Conservation (phyloP, 176 grass and related monocot species). For the Chloris gayana region DNA sequence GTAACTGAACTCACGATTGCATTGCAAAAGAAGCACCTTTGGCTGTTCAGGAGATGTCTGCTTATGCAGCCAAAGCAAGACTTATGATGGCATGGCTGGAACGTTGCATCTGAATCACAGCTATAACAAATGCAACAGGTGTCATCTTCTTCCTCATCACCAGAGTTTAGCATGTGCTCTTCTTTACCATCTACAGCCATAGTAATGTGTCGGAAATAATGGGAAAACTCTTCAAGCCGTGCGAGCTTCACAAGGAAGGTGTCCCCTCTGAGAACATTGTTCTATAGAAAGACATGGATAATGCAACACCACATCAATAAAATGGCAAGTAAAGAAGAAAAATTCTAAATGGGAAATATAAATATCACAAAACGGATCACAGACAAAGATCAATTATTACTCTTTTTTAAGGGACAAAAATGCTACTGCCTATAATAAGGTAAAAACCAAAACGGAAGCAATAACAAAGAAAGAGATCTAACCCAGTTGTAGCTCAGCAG, state of each 20-base stretch:
- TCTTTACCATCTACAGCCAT: conserved; percentile 22
- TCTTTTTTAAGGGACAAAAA: not conserved
- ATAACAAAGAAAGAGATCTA: conserved; percentile 42
- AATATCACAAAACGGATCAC: not conserved
- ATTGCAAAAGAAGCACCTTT: conserved; percentile 93
- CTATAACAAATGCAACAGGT: conserved; percentile 90
- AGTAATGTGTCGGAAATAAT: conserved; percentile 53
- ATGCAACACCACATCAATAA: not conserved
- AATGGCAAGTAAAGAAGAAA: conserved; percentile 8
- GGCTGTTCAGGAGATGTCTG: conserved; percentile 80
- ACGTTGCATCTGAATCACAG: conserved; percentile 66
- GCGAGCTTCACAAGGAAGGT: conserved; percentile 60
- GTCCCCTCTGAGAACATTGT: conserved; percentile 66
- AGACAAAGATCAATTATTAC: not conserved
- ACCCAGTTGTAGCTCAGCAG: conserved; percentile 90
- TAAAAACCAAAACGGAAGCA: conserved; percentile 12
- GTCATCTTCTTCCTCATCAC: conserved; percentile 54
- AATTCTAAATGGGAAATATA: not conserved
- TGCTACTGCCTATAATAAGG: conserved; percentile 24
- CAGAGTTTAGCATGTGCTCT: not conserved
- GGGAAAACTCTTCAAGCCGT: conserved; percentile 70
- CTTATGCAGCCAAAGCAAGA: conserved; percentile 88
- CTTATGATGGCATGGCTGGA: conserved; percentile 75
- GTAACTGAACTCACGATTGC: conserved; percentile 62
- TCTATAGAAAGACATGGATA: conserved; percentile 44